Evolutionary conservation across 805 yeast species (phyloP).

Genomic region (Lachancea dasiensis): DNA sequence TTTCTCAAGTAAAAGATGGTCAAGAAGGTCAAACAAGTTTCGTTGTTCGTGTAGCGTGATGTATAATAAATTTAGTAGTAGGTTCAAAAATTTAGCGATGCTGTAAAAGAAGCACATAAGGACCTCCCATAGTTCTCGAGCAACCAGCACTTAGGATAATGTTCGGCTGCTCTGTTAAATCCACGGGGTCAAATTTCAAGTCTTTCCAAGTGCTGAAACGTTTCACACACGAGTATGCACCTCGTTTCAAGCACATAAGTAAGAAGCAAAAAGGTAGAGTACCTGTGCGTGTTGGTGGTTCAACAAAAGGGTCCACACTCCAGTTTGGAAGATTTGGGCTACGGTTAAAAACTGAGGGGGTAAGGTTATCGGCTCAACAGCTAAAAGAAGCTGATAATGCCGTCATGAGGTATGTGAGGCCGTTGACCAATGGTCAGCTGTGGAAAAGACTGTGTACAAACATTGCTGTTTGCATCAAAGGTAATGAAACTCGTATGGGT

Average conservation of each 20-base stretch:
- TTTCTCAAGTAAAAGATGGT: too few species aligned
- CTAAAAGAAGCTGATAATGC: conserved; percentile 86
- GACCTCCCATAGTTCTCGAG: neutral
- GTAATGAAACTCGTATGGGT: conserved; percentile 99
- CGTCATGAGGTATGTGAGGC: conserved; percentile 76
- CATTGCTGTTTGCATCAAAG: conserved; percentile 89
- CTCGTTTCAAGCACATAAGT: conserved; percentile 53
- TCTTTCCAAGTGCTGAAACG: conserved; percentile 22
- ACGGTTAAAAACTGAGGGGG: conserved; percentile 83
- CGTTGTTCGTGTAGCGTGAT: neutral
- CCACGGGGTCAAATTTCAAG: neutral
- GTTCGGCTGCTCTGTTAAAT: conserved; percentile 5
- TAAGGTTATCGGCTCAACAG: conserved; percentile 79
- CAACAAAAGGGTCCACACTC: conserved; percentile 78
- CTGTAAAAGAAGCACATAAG: neutral
- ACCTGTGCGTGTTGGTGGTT: conserved; percentile 90
- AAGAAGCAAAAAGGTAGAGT: conserved; percentile 94
- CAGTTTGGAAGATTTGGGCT: conserved; percentile 81
- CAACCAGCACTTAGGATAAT: neutral
- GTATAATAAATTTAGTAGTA: neutral
- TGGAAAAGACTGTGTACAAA: conserved; percentile 79
- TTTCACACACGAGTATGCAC: conserved; percentile 69
- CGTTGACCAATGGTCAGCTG: conserved; percentile 53
- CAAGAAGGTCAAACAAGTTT: too few species aligned
- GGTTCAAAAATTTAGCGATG: conserved; percentile 1